Base-by-base conservation (phyloP, 352 stramenopile genomes). In the Globisporangium alternatum region DNA sequence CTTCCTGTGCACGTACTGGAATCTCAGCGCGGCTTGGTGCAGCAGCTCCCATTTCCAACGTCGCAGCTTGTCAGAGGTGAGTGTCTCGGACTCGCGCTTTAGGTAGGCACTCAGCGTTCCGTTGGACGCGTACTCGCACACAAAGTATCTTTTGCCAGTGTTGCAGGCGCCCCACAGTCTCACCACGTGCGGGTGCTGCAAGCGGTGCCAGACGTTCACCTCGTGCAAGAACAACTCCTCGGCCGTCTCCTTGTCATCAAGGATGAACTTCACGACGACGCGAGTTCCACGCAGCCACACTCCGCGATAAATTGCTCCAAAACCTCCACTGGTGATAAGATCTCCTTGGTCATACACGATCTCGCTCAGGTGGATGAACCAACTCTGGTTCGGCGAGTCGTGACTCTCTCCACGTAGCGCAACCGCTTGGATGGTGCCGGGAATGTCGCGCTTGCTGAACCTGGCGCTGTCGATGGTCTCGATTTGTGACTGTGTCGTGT, bases 1-100 rank as follows among this genome's bases (percentile, higher is more conserved):
- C 37, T 72, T 47, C 12, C 56, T 37, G 64, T 94, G 81, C 10
- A 94, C 48, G 68, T 80, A 91, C 37, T 60, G 31, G 10, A 94
- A 60, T 1, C 80, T 85, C 19, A 81, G 22, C 0, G 75, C 70
- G 1, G 75, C 72, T 41, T 85, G 68, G 52, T 80, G 69, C 17
- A 87, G 67, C 4, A 60, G 58, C 15, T 51, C 31, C 65, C 67
- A 74, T 9, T 72, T 33, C 43, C 12, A 5, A 19, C 43, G 43
- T 9, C 43, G 17, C 43, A 48, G n/a, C n/a, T 48, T 22, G 17
- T 48, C 17, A 22, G 43, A 2, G n/a, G 17, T 22, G 17, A 48
- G 17, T 25, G 7, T 25, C n/a, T 21, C 25, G 17, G 6, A 21
- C 7, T 48, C 17, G n/a, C 5, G n/a, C 43, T 21, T 25, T 25